phyloP scores from a whole-genome alignment of 2,329 filamentous ascomycete species.

The Biscogniauxia mediterranea region DNA sequence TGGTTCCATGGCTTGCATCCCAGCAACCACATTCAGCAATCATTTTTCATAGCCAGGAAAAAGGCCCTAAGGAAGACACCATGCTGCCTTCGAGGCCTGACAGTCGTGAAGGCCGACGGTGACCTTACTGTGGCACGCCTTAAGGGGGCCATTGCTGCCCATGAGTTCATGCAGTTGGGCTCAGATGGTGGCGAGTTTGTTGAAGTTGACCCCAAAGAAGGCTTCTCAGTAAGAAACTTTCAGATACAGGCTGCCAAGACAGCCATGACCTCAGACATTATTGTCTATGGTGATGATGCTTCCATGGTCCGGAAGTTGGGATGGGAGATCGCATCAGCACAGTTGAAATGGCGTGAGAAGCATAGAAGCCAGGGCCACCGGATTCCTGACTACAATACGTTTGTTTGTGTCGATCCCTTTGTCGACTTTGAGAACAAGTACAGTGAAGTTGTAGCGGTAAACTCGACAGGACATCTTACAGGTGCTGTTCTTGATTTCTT shows the following conservation, averaged over 20 bases:
- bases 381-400: constrained; percentile 77
- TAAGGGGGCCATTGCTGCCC: constrained; percentile 81
- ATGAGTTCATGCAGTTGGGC: constrained; percentile 67
- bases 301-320: constrained; percentile 60
- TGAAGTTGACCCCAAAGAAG: constrained; percentile 81
- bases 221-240: constrained; percentile 95
- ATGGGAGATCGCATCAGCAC: constrained; percentile 71
- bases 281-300: constrained; percentile 80
- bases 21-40: constrained; percentile 81
- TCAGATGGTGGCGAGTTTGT: constrained; percentile 60
- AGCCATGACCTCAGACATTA: constrained; percentile 84
- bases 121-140: constrained; percentile 72
- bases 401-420: constrained; percentile 67
- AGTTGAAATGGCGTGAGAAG: constrained; percentile 69
- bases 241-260: constrained; percentile 92
- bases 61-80: constrained; percentile 69
- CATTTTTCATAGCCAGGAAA: constrained; percentile 81
- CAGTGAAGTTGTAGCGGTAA: constrained; percentile 70
- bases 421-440: constrained; percentile 68
- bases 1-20: constrained; percentile 94
- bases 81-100: constrained; percentile 75
- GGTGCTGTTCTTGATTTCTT: constrained; percentile 85
- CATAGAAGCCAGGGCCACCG: constrained; percentile 55
- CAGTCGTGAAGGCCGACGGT: constrained; percentile 84
- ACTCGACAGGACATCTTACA: constrained; percentile 69